Percentiles rank a stretch among this genome's conserved stretches.
Evolutionary conservation across 1,284 basidiomycete species (phyloP).

Genomic region (Trichosporon ovoides): DNA sequence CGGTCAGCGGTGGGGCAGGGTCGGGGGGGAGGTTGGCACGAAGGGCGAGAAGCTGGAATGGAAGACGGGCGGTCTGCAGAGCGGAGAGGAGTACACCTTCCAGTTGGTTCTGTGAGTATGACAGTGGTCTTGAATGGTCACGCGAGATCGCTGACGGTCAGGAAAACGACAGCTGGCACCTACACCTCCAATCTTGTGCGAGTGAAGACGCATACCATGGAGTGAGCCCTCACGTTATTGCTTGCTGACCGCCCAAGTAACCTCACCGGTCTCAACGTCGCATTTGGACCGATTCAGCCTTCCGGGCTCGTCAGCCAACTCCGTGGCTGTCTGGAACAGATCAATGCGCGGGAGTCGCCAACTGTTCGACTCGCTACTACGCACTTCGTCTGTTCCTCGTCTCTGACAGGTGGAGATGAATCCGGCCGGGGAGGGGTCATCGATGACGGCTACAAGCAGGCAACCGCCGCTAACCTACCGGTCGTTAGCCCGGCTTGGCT

Average conservation of each 20-base stretch:
- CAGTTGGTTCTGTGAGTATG: conserved; percentile 69
- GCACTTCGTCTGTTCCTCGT: conserved; percentile 89
- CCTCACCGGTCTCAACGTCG: conserved; percentile 85
- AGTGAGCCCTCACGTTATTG: conserved; percentile 28
- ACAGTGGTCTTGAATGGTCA: neutral
- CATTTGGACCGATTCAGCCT: conserved; percentile 82
- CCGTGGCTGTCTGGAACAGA: conserved; percentile 68
- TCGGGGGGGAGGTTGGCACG: conserved; percentile 34
- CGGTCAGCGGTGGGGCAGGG: conserved; percentile 67
- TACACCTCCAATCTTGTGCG: conserved; percentile 75
- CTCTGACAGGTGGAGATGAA: conserved; percentile 56
- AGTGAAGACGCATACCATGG: conserved; percentile 82
- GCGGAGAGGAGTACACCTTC: conserved; percentile 85
- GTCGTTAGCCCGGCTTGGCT: conserved; percentile 88
- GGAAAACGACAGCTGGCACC: conserved; percentile 75
- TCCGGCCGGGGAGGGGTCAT: conserved; percentile 30
- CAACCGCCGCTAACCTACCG: conserved; percentile 80
- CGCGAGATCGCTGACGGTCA: conserved; percentile 11
- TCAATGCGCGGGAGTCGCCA: conserved; percentile 82
- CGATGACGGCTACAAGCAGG: conserved; percentile 81
- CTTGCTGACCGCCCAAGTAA: conserved; percentile 53
- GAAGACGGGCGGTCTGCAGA: conserved; percentile 81
- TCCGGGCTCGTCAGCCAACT: conserved; percentile 67
- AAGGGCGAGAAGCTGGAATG: conserved; percentile 42
- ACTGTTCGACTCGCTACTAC: conserved; percentile 94